Evolutionary conservation across 2,329 filamentous ascomycete genomes (phyloP), one percentile per base, ranked within the genome.

Genomic region (Ilyonectria mors-panacis): DNA sequence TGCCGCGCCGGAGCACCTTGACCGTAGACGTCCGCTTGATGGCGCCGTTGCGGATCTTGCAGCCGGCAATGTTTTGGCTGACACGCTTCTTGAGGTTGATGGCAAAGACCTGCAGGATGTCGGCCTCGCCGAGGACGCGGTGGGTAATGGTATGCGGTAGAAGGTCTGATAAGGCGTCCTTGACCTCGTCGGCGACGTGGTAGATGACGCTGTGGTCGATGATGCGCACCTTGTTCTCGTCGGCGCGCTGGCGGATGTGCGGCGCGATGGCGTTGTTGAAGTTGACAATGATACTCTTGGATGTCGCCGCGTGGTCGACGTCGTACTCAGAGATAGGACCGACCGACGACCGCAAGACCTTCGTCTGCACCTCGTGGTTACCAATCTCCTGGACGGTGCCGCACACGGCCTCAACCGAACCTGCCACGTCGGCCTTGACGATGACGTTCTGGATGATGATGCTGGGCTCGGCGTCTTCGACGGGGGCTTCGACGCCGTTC

Each of bases 401-500:
- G 67, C 91, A 86, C 3, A 98, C 92, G 2, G 96, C 96, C 83
- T 99, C 96, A 0, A 95, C 94, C 0, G 95, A 98, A 42, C 96
- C 96, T 68, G 92, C 93, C 19, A 98, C 96, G 75, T 99, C 96
- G 60, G 92, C 95, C 81, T 97, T 97, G 82, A 99, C 86, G 65
- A 96, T 89, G 80, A 98, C 96, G 74, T 92, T 92, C 54, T 97
- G 87, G 17, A 87, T 82, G 57, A 85, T 84, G 8, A 86, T 81
- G 9, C 85, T 84, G 37, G 79, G 74, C 28, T 82, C 81, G 1
- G 79, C 76, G 2, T 78, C 75, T 54, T 80, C 83, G 28, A 80
- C 82, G 6, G 79, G 78, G 0, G 77, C 84, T 51, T 81, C 83
- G 2, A 78, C 74, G 9, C 79, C 81, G 2, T 74, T 74, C 2